Evolutionary conservation across 345 rosid genomes (phyloP), one percentile per base, ranked within the genome.

Genomic region (Ailanthus altissimus): DNA sequence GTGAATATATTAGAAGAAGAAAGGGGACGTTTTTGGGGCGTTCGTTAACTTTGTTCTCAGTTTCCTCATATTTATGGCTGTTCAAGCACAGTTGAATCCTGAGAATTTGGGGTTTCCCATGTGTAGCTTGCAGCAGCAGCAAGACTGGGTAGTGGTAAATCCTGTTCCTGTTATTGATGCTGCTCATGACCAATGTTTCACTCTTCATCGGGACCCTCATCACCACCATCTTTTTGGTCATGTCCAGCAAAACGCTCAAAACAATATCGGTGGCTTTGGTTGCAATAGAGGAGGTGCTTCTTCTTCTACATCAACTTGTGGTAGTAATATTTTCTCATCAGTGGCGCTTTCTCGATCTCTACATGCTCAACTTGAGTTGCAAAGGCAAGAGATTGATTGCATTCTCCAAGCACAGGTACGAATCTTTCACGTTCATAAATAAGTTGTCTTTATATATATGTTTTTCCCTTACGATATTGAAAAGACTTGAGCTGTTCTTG

Each of bases 311-410:
- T 43, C 76, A 8, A 59, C 45, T 26, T 32, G 56, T 16, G 67
- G 28, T 16, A 9, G 69, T 59, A 77, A 79, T 53, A 18, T 12
- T 49, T 80, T 78, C 26, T 26, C 72, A 18, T 38, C 81, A n/a
- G 67, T 74, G 82, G 28, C 62, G 10, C 53, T 82, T 20, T 56
- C 75, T 72, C 86, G 75, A 20, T 71, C 75, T 59, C 60, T 85
- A 0, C 78, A 74, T 70, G 72, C 79, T n/a, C 86, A 79, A 38
- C 78, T 84, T 32, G 81, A 85, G 75, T 74, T 79, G 77, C 90
- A 84, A 40, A 79, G 77, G 78, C 82, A 80, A 60, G 88, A 87
- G 40, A 54, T 82, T 38, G 86, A 81, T 14, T 83, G 16, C 77
- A 63, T 83, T 72, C 77, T 86, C 50, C 87, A 82, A 32, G 23